Base-by-base conservation (phyloP, 1,139 yeast genomes). In the Scheffersomyces cryptocercus region DNA sequence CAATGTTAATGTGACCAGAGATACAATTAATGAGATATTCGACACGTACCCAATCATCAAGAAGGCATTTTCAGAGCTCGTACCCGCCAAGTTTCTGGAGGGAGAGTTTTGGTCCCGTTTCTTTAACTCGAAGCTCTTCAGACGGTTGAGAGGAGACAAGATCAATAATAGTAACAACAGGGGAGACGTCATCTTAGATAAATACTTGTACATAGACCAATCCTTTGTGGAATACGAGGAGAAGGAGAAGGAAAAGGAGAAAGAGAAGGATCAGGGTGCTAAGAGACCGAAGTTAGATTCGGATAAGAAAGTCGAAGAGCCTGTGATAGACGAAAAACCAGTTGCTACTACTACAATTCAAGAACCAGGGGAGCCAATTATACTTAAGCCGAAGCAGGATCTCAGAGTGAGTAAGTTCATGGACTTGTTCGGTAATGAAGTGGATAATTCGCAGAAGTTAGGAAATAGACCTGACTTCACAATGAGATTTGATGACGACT, bases 91-190 rank as follows among this genome's bases (percentile, higher is more conserved):
- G 50, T 76, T 93, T 48, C 77, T 80, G 40, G 98, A 91, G 62
- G 93, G 95, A 32, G 96, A 88, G 58, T 93, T 93, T 55, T 93
- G 99, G 99, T 87, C 96, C n/a, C 73, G 98, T 49, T 95, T 93
- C 59, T 93, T 93, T 71, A 84, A 88, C 55, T 89, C 97, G 1
- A 85, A 90, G 55, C 68, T 93, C 47, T 93, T 91, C 59, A 76
- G 97, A 54, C 80, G 93, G 56, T 71, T 93, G 35, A 77, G 97
- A 59, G 99, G 99, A 47, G 99, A 93, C 60, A 84, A 84, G 52
- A 79, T 89, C 42, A 71, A 71, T 41, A 81, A 83, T 56, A 67
- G 80, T 2, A 84, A 83, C 53, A 90, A 88, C 51, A 77, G 96
- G 48, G 91, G 95, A 41, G 99, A 93, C 63, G 77, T 84, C 9